Conservation (phyloP, 371 early-diverging fungal genomes). For the Mortierella sp. region DNA sequence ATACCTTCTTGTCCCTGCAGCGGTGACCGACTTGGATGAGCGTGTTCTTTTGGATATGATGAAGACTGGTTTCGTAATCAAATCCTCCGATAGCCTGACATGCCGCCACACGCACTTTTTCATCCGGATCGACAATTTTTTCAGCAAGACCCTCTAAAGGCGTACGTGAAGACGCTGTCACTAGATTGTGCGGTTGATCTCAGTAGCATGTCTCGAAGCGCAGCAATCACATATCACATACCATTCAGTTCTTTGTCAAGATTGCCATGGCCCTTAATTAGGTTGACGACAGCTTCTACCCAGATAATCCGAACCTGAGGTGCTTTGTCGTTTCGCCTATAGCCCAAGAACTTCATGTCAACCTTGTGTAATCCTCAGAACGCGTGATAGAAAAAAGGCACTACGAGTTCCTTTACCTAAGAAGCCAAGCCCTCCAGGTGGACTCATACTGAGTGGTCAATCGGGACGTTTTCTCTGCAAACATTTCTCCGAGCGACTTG, state of each 20-base stretch:
- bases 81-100: constrained; percentile 78
- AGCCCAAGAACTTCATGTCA: too few species aligned
- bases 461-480: constrained; percentile 76
- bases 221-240: constrained; percentile 28
- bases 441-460: constrained; percentile 80
- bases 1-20: constrained; percentile 89
- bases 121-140: constrained; percentile 91
- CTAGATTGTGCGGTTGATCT: not conserved
- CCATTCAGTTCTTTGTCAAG: constrained; percentile 76
- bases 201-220: not conserved
- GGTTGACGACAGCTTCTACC: constrained; percentile 73
- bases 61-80: constrained; percentile 63
- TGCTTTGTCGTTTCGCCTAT: constrained; percentile 82
- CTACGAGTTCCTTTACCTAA: constrained; percentile 61
- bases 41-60: constrained; percentile 67
- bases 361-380: too few species aligned
- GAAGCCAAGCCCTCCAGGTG: constrained; percentile 91
- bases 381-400: not conserved
- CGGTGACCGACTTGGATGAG: constrained; percentile 78
- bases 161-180: not conserved
- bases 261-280: constrained; percentile 77
- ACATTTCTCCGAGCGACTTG: constrained; percentile 87
- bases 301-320: constrained; percentile 77
- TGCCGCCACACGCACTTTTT: constrained; percentile 86
- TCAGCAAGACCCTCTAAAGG: constrained; percentile 68